A percentile compares a stretch with the other conserved stretches of the same genome.
Conservation (phyloP, 371 early-diverging fungal genomes). For the Encephalitozoon hellem region DNA sequence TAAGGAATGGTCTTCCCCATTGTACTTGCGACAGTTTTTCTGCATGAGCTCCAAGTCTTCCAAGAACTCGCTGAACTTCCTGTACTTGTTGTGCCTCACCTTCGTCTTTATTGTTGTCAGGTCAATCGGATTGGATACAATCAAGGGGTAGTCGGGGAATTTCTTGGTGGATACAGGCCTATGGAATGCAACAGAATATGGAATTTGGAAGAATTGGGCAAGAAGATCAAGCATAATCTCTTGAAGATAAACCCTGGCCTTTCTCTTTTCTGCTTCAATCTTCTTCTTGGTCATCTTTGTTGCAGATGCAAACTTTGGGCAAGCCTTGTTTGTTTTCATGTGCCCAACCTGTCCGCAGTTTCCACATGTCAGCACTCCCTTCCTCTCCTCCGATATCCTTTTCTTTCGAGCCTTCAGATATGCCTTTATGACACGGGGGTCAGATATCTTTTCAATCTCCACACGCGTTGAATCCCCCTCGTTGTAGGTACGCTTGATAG, state of each 20-base stretch:
- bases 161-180: constrained; percentile 61
- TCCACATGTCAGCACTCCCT: constrained; percentile 57
- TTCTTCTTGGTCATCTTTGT: constrained; percentile 42
- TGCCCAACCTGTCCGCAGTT: constrained; percentile 61
- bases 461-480: constrained; percentile 22
- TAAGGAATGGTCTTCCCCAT: constrained; percentile 60
- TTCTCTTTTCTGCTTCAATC: constrained; percentile 46
- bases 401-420: constrained; percentile 60
- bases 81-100: constrained; percentile 52
- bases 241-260: constrained; percentile 39
- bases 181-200: constrained; percentile 59
- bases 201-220: constrained; percentile 40
- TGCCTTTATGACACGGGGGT: constrained; percentile 54
- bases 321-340: constrained; percentile 62
- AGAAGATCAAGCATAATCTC: constrained; percentile 51
- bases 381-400: constrained; percentile 53
- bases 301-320: constrained; percentile 56
- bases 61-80: constrained; percentile 49
- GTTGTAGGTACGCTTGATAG: constrained; percentile 54
- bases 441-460: constrained; percentile 54
- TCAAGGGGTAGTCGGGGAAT: constrained; percentile 58
- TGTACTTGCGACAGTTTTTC: constrained; percentile 60
- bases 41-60: constrained; percentile 57
- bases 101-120: constrained; percentile 58
- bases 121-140: constrained; percentile 59